Evolutionary conservation across 23 red algal genomes (phyloP).

Genomic region (Pyropia haitanensis): DNA sequence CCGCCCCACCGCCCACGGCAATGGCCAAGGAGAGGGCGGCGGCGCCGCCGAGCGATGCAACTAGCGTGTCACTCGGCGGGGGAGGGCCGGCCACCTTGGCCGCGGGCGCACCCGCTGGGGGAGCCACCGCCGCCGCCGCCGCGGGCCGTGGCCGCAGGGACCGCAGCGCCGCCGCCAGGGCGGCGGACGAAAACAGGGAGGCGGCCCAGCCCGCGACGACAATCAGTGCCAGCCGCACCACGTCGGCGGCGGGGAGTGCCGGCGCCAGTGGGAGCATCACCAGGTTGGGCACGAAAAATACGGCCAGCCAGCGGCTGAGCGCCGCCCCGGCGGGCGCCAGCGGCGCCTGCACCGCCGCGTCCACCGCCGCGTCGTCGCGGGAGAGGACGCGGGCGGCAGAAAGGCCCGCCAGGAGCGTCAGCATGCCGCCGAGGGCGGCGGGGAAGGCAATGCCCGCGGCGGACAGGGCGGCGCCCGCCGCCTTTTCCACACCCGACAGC

Average conservation of each 20-base stretch:
- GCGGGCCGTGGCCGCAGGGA: constrained; percentile 3
- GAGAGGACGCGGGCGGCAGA: constrained; percentile 18
- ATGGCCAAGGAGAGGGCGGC: constrained; percentile 10
- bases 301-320: constrained; percentile 83
- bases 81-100: neutral
- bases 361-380: constrained; percentile 17
- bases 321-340: constrained; percentile 45
- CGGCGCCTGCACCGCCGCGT: constrained; percentile 10
- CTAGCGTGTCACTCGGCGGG: constrained; percentile 39
- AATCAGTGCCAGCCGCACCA: constrained; percentile 33
- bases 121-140: neutral
- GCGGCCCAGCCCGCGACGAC: constrained; percentile 45
- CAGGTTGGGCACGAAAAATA: constrained; percentile 97
- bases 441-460: constrained; percentile 49
- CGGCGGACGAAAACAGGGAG: constrained; percentile 47
- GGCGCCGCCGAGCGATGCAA: constrained; percentile 5
- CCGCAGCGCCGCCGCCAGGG: constrained; percentile 19
- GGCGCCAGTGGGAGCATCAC: constrained; percentile 81
- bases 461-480: constrained; percentile 15
- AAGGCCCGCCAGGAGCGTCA: constrained; percentile 27
- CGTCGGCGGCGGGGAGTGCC: constrained; percentile 33
- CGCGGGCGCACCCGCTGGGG: neutral
- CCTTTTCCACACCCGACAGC: constrained; percentile 12
- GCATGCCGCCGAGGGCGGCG: constrained; percentile 56
- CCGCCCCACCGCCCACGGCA: neutral